Evolutionary conservation across 192 early-diverging fungal genomes (phyloP), one percentile per base, ranked within the genome.

Genomic region (Mortierella hygrophila): DNA sequence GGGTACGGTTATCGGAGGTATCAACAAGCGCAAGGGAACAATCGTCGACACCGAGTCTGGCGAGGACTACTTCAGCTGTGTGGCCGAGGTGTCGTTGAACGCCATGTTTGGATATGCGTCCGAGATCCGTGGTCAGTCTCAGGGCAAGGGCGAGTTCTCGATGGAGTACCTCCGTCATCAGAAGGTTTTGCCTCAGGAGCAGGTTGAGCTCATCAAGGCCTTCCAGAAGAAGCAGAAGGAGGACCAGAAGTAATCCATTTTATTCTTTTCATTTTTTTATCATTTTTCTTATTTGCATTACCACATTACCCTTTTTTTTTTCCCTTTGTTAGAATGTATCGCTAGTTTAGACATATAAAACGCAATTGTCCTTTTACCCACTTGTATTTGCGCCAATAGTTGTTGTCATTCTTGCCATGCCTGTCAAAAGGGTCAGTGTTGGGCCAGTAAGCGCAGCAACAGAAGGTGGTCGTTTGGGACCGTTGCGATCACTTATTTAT

Each of bases 61-160:
- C 46, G 97, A 99, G 82, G 97, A 98, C 72, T 97, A 97, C 89
- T 96, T 98, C 70, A 94, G 94, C 29, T 92, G 96, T 40, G 90
- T 90, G 60, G 95, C 95, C 29, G 95, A 98, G 82, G 98, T 99
- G 38, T 96, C 97, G 6, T 89, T 99, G 79, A 99, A 99, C 89
- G 96, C 97, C 75, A 99, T 99, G 98, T 99, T 99, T 95, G 97
- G 97, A 29, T 98, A 98, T 88, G 97, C 97, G 68, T 97, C 97
- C 21, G 98, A 99, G 88, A 92, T 99, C 84, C 93, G 98, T 76
- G 95, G 95, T 47, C 81, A 88, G 65, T 88, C 81, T 16, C 79
- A 98, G 90, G 98, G 98, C 73, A 99, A 98, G 93, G 98, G 98
- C 44, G 98, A 99, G 92, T 99, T 98, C 89, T 92, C 95, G 40